Evolutionary conservation across 1,284 basidiomycete genomes (phyloP).

Genomic region (Naganishia liquefaciens): DNA sequence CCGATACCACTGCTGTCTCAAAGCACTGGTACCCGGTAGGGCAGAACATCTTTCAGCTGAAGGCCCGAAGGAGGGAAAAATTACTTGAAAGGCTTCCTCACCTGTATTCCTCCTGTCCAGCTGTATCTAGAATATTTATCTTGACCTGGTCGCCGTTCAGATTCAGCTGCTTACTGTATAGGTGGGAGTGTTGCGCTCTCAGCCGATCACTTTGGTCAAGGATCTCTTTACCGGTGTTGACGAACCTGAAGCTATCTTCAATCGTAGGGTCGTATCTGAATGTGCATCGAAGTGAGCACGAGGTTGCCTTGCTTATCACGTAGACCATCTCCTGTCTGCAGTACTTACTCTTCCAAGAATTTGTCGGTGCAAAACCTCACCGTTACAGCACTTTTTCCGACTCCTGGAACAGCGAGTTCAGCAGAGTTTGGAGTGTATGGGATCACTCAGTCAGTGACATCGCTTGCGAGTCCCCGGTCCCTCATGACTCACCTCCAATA

Average conservation of each 20-base stretch:
- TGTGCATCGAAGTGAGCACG: not conserved
- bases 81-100: not conserved
- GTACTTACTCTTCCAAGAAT: slow-evolving; percentile 81
- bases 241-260: slow-evolving; percentile 64
- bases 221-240: not conserved
- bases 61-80: no score
- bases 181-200: not conserved
- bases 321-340: not conserved
- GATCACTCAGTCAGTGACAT: not conserved
- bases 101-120: slow-evolving; percentile 98
- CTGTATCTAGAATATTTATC: slow-evolving; percentile 96
- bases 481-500: slow-evolving; percentile 75
- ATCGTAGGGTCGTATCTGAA: slow-evolving; percentile 87
- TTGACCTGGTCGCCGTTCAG: slow-evolving; percentile 98
- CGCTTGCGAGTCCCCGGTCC: not conserved
- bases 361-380: slow-evolving; percentile 84
- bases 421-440: no score
- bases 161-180: slow-evolving; percentile 90
- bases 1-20: slow-evolving; percentile 62
- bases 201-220: slow-evolving; percentile 13
- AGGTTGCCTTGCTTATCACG: not conserved
- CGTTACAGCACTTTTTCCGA: slow-evolving; percentile 88
- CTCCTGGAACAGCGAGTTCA: slow-evolving; percentile 61
- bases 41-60: not conserved
- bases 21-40: slow-evolving; percentile 48